Evolutionary conservation across 2,329 filamentous ascomycete genomes (phyloP).

Genomic region (Penicillium brasilianum): DNA sequence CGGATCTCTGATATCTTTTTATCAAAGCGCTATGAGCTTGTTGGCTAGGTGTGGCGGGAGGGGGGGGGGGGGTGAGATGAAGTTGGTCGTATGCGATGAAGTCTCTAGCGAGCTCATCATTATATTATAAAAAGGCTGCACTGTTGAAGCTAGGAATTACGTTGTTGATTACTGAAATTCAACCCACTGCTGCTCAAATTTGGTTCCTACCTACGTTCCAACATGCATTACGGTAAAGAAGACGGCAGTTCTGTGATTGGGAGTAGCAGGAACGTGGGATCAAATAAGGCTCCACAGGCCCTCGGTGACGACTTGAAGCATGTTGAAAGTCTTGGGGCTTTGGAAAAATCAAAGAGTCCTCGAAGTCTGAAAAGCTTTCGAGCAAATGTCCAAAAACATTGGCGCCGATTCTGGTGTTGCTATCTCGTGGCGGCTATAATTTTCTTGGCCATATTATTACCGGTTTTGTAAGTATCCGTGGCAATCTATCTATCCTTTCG

Average conservation of each 20-base stretch:
- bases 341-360: not conserved
- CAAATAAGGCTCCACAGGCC: not conserved
- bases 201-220: not conserved
- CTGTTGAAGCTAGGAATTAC: not conserved
- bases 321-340: constrained; percentile 11
- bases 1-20: not conserved
- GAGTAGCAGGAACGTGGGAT: not conserved
- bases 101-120: not conserved
- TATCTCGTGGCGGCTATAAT: constrained; percentile 27
- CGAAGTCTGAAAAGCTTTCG: constrained; percentile 7
- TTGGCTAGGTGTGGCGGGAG: not conserved
- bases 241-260: not conserved
- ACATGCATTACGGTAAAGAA: not conserved
- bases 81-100: not conserved
- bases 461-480: constrained; percentile 28
- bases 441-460: constrained; percentile 33
- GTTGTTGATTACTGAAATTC: not conserved
- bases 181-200: not conserved
- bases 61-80: not conserved
- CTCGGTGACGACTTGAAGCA: constrained; percentile 10
- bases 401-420: constrained; percentile 30
- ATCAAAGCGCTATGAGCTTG: not conserved
- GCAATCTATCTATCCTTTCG: not conserved
- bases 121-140: not conserved
- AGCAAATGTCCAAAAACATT: constrained; percentile 12